Evolutionary conservation across 495 filamentous ascomycete genomes (phyloP), one percentile per base, ranked within the genome.

Genomic region (Xanthoparmelia taractica): DNA sequence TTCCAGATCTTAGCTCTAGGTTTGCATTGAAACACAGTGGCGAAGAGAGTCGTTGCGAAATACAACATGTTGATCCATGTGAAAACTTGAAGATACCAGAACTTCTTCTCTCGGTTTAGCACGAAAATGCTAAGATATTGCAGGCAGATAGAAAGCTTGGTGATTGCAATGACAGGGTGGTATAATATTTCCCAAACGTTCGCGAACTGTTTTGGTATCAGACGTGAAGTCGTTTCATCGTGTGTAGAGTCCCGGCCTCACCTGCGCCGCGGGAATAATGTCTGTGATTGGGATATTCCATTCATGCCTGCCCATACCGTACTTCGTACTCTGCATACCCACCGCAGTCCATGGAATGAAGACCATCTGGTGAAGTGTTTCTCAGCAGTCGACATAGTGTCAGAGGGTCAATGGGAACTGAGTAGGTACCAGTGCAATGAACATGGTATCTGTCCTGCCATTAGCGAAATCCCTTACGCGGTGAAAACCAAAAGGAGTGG

Each of bases 271-370:
- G 27, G 69, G 62, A 31, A 63, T 63, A 11, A 69, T 36, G 33
- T 65, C 20, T 18, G 20, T 25, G 7, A 62, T 18, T 1, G 65
- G 66, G 8, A 75, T 67, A 63, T 72, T 66, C 68, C 69, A 73
- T 66, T 73, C 68, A 61, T 77, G 73, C 31, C 63, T 67, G 25
- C 74, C 74, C 38, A 67, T 65, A 25, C 64, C 64, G 27, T 40
- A 27, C 25, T 36, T 43, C 23, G 0, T 4, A 1, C 29, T n/a
- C 15, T 17, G 27, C 34, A 54, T 0, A 20, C 36, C 43, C 25
- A 58, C 29, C 23, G 37, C 59, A 66, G 13, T 58, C 48, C n/a
- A 66, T 33, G 59, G 25, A 33, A 52, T n/a, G 25, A 48, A 33
- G 18, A 29, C 59, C 0, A 29, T 34, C 56, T 43, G 18, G n/a